These are phyloP conservation scores for Epichloe elymi DNA, from an alignment of 2,329 filamentous ascomycete genomes.

Conservation along the genomic window DNA sequence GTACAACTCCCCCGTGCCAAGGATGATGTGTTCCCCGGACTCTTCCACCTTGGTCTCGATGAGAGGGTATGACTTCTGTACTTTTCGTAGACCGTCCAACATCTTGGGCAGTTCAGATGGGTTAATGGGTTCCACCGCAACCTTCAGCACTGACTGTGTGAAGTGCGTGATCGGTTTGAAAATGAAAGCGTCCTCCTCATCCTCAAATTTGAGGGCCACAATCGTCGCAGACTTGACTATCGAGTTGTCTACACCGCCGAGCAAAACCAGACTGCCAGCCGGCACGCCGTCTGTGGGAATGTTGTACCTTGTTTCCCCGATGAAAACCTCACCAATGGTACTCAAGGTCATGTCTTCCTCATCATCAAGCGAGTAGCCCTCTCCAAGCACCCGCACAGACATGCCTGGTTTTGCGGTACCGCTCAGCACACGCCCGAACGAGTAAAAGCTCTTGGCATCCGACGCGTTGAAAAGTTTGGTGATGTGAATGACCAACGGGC, in stretches of 20 bases:
- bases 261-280: slow-evolving; percentile 84
- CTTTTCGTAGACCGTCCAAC: slow-evolving; percentile 88
- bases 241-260: slow-evolving; percentile 89
- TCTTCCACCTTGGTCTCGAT: slow-evolving; percentile 97
- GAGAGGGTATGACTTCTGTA: slow-evolving; percentile 95
- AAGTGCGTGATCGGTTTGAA: slow-evolving; percentile 90
- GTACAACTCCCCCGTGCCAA: slow-evolving; percentile 98
- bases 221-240: slow-evolving; percentile 96
- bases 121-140: slow-evolving; percentile 95
- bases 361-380: slow-evolving; percentile 91
- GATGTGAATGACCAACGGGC: slow-evolving; percentile 79
- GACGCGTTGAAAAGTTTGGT: slow-evolving; percentile 86
- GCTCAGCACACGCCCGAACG: slow-evolving; percentile 84
- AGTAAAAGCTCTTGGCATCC: slow-evolving; percentile 83
- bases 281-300: slow-evolving; percentile 84
- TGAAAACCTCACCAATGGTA: slow-evolving; percentile 74
- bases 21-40: slow-evolving; percentile 92
- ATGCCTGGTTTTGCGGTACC: slow-evolving; percentile 73
- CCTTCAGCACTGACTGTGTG: slow-evolving; percentile 94
- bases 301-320: slow-evolving; percentile 86
- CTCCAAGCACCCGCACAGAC: slow-evolving; percentile 81
- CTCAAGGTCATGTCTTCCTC: slow-evolving; percentile 93
- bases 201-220: slow-evolving; percentile 64
- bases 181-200: slow-evolving; percentile 87
- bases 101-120: slow-evolving; percentile 97